Evolutionary conservation across 2,329 filamentous ascomycete species (phyloP), one percentile per base, ranked within the genome.

Genomic region (Aspergillus melleus): DNA sequence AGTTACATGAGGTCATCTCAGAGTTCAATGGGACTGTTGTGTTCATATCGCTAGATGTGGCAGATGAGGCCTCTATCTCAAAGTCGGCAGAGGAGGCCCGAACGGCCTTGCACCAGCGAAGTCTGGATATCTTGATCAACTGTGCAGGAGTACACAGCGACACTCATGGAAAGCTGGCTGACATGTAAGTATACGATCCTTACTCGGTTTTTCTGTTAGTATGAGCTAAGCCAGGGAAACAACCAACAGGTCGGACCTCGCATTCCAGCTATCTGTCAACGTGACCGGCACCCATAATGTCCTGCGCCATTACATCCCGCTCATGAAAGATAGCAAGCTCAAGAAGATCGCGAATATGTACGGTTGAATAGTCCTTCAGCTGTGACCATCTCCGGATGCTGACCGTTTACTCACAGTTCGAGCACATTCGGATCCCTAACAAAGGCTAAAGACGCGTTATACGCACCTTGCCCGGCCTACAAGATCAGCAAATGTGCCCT

Each of bases 401-500:
- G 44, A 52, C 3, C 24, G 24, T 24, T 47, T 36, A 24, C 2
- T 6, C 14, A 16, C 36, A 61, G 59, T 19, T 61, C 60, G 11
- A 61, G 53, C 11, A 20, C 32, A 8, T 59, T 46, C 26, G 60
- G 52, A 3, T 61, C 60, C 4, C 55, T 59, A 4, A 52, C 44
- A 2, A 20, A 14, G 1, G 60, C 53, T 6, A 6, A n/a, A 29
- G 42, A 51, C 3, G 42, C 51, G 29, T 4, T 22, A 14, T 57
- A 57, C 6, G 61, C 67, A 9, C 72, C 72, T 1, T 55, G 60
- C 0, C 78, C 78, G 2, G 74, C 76, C 2, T 79, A 80, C 70
- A 76, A 81, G 63, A 75, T 83, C 61, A 76, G 79, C 5, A 84
- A 83, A 63, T 76, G 81, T 0, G 80, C 80, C 1, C 61, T 83